Evolutionary conservation across 305 asterid genomes (phyloP).

Genomic region (Euphrasia arctica): DNA sequence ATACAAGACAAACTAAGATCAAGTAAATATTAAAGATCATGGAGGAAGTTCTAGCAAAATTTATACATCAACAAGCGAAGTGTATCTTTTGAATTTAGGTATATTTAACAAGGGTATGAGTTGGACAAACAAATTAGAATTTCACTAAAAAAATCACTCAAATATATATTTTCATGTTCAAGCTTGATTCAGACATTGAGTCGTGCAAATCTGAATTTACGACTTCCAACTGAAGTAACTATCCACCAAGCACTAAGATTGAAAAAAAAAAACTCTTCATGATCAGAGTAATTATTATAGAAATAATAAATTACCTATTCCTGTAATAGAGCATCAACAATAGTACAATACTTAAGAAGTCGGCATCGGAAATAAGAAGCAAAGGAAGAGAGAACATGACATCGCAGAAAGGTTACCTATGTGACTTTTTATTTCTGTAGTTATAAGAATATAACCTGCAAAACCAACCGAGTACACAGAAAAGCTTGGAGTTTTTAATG

Average conservation of each 20-base stretch:
- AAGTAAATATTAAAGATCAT: constrained; percentile 3
- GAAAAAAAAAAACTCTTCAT: too few species aligned
- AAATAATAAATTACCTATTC: too few species aligned
- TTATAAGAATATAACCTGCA: constrained; percentile 23
- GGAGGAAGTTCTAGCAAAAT: too few species aligned
- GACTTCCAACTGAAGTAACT: too few species aligned
- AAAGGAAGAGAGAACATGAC: constrained; percentile 10
- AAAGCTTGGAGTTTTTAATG: constrained; percentile 13
- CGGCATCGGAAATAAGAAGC: not conserved
- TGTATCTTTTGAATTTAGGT: not conserved
- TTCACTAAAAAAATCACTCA: not conserved
- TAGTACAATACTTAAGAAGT: too few species aligned
- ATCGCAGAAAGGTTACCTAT: constrained; percentile 5
- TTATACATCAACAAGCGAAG: not conserved
- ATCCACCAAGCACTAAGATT: too few species aligned
- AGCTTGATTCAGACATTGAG: too few species aligned
- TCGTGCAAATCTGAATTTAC: too few species aligned
- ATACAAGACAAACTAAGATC: constrained; percentile 13
- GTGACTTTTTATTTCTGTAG: constrained; percentile 3
- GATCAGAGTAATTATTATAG: too few species aligned
- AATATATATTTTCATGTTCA: too few species aligned
- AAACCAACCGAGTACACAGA: constrained; percentile 10
- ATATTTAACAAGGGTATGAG: not conserved
- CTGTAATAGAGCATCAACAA: too few species aligned
- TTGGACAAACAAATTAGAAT: constrained; percentile 7